Percentiles rank a stretch among this genome's conserved stretches.
phyloP scores from a whole-genome alignment of 202 grass and related monocot genomes.

The Musa balbisiana region DNA sequence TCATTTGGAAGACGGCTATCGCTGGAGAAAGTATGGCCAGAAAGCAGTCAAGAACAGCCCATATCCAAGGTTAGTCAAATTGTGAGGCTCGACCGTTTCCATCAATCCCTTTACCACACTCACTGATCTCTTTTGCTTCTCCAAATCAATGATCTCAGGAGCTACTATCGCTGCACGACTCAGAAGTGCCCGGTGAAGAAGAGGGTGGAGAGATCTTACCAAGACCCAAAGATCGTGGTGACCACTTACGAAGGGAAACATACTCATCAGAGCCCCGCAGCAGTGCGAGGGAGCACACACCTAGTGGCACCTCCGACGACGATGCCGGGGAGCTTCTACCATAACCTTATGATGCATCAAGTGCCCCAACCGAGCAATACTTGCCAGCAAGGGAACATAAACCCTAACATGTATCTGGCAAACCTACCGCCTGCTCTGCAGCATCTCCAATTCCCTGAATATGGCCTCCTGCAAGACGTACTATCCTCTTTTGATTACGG shows the following conservation, averaged over 20 bases:
- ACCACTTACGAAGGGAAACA: slow-evolving; percentile 89
- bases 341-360: slow-evolving; percentile 28
- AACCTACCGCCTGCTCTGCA: slow-evolving; percentile 25
- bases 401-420: slow-evolving; percentile 59
- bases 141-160: slow-evolving; percentile 32
- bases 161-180: slow-evolving; percentile 86
- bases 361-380: slow-evolving; percentile 35
- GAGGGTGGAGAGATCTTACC: slow-evolving; percentile 75
- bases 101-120: neutral
- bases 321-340: neutral
- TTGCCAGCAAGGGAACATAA: slow-evolving; percentile 26
- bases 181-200: slow-evolving; percentile 90
- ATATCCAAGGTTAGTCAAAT: slow-evolving; percentile 50
- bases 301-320: slow-evolving; percentile 22
- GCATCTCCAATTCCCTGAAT: slow-evolving; percentile 49
- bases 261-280: slow-evolving; percentile 69
- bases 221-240: slow-evolving; percentile 78
- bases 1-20: slow-evolving; percentile 91
- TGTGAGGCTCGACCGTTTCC: neutral
- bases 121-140: neutral
- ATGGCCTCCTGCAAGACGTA: slow-evolving; percentile 61
- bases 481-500: slow-evolving; percentile 52
- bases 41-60: slow-evolving; percentile 97
- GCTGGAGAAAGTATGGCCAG: slow-evolving; percentile 96
- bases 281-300: slow-evolving; percentile 41